Evolutionary conservation across 164 flowering plant species (phyloP), one percentile per base, ranked within the genome.

Genomic region (Nymphaea thermarum): DNA sequence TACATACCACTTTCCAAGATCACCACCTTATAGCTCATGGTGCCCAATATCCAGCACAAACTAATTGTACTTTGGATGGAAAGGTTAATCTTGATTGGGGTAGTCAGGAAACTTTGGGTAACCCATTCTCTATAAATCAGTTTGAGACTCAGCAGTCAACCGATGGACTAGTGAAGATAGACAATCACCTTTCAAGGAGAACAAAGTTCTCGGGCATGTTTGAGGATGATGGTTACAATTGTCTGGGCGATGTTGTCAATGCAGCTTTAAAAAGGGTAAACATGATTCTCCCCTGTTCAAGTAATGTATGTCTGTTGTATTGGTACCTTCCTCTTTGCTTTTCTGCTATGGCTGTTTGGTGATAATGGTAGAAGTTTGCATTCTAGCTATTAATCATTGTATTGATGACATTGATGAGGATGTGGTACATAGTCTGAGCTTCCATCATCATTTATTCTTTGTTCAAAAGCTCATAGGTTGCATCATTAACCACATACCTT

Each of bases 161-260:
- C 59, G 82, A 78, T 47, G 55, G 75, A 42, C 57, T 74, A 25
- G n/a, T 74, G 67, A 78, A 67, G 65, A 18, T 71, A 68, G 83
- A 73, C 65, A 84, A 74, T 47, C 77, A 70, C 67, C 63, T 67
- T 6, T 12, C 72, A 66, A 80, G 70, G 45, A 82, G 74, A 60
- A 72, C 74, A 64, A 81, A 77, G 77, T 60, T 71, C 3, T 84
- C 78, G 43, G 71, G 74, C 63, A 73, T 73, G 70, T 75, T 70
- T 66, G 17, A 63, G 44, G 67, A 76, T 42, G 76, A 73, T 73
- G 72, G 42, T 63, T 70, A 73, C 68, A 82, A 82, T 17, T 79
- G 87, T 14, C 81, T 86, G 75, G 93, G 84, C 65, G 93, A 88
- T 72, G 57, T 86, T 18, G 79, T 81, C 72, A 73, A 69, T 64